Evolutionary conservation across 192 early-diverging fungal genomes (phyloP).

Genomic region (Geosiphon pyriformis): DNA sequence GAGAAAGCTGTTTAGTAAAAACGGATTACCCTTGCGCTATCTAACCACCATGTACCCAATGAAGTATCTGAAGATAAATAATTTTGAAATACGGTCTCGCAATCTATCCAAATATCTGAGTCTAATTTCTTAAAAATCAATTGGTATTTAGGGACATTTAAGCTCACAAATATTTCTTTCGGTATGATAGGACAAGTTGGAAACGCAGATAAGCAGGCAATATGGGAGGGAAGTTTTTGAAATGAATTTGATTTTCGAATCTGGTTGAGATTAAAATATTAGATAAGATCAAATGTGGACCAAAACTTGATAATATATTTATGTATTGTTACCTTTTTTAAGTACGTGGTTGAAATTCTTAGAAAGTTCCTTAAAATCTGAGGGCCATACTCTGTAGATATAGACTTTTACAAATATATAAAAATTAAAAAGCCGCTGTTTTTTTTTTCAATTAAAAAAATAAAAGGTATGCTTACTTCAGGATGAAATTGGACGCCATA

Average conservation of each 20-base stretch:
- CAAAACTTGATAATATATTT: background rate
- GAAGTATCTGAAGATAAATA: slow-evolving; percentile 32
- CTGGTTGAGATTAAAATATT: no score
- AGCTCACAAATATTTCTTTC: background rate
- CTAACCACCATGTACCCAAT: slow-evolving; percentile 54
- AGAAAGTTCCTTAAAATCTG: slow-evolving; percentile 73
- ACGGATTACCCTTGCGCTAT: slow-evolving; percentile 46
- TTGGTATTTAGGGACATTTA: background rate
- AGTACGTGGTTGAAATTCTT: slow-evolving; percentile 40
- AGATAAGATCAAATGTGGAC: background rate
- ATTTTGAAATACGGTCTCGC: slow-evolving; percentile 37
- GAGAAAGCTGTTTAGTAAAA: background rate
- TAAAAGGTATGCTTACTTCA: slow-evolving; percentile 46
- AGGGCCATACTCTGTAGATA: slow-evolving; percentile 76
- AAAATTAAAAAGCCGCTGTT: background rate
- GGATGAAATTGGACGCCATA: slow-evolving; percentile 97
- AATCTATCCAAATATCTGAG: slow-evolving; percentile 28
- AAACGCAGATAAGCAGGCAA: background rate
- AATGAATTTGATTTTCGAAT: background rate
- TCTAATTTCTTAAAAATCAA: slow-evolving; percentile 35
- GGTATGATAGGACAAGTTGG: background rate
- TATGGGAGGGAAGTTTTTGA: slow-evolving; percentile 5
- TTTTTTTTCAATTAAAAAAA: background rate
- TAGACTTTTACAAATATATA: slow-evolving; percentile 43
- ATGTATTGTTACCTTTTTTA: slow-evolving; percentile 25